A percentile compares a stretch with the other conserved stretches of the same genome.
Evolutionary conservation across 345 rosid species (phyloP).

Genomic region (Cardamine resedifolia): DNA sequence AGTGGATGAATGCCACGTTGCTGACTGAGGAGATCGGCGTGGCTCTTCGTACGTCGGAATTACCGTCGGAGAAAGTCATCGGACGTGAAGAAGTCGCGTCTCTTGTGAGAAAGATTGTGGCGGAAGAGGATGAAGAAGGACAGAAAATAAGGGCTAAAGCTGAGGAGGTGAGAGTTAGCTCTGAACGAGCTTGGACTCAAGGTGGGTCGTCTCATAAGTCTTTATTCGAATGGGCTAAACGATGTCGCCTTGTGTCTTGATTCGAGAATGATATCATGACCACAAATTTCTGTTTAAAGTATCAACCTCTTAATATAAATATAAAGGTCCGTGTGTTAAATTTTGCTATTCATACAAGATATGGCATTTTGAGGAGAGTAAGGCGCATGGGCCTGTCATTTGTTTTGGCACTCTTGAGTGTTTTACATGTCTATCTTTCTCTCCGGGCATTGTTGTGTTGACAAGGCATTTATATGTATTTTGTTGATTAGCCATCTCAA

Average conservation of each 20-base stretch:
- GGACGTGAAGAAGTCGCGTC: slow-evolving; percentile 47
- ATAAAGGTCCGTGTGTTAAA: neutral
- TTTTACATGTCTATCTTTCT: no score
- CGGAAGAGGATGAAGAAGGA: slow-evolving; percentile 41
- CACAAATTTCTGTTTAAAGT: neutral
- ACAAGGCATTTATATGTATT: no score
- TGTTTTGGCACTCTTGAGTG: no score
- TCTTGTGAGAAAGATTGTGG: slow-evolving; percentile 45
- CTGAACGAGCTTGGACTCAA: slow-evolving; percentile 36
- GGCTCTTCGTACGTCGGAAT: slow-evolving; percentile 41
- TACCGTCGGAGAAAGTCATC: slow-evolving; percentile 20
- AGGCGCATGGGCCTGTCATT: no score
- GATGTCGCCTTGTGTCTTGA: slow-evolving; percentile 12
- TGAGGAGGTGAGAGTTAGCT: slow-evolving; percentile 36
- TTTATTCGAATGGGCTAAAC: slow-evolving; percentile 38
- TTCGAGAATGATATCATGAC: neutral
- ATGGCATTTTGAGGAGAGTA: no score
- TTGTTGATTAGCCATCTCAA: neutral
- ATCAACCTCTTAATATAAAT: neutral
- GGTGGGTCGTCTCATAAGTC: slow-evolving; percentile 48
- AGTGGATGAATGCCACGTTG: slow-evolving; percentile 62
- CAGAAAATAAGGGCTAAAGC: slow-evolving; percentile 35
- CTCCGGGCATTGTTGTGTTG: no score
- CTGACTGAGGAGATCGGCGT: slow-evolving; percentile 45
- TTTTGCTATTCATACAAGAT: neutral